These are phyloP conservation scores for Talaromyces sp. DNA, from an alignment of 2,329 filamentous ascomycete species.

Conservation along the genomic window DNA sequence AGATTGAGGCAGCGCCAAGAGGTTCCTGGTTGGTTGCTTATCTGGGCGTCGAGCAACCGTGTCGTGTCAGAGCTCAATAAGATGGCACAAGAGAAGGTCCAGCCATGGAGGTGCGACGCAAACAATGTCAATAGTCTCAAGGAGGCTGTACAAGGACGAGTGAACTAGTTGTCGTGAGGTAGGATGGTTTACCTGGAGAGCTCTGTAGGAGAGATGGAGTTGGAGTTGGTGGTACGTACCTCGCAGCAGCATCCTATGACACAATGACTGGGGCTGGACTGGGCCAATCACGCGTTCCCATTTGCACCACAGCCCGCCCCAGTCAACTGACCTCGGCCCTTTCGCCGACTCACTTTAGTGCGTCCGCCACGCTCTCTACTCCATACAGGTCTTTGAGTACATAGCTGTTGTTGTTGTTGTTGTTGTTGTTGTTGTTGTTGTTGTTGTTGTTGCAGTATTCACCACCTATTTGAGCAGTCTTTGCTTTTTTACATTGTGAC, in stretches of 20 bases:
- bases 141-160: neutral
- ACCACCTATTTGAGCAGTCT: neutral
- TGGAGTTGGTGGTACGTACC: neutral
- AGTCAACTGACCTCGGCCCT: neutral
- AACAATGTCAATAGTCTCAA: neutral
- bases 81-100: neutral
- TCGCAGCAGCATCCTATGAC: neutral
- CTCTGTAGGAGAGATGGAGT: neutral
- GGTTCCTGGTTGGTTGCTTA: neutral
- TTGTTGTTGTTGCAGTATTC: neutral
- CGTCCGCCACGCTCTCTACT: no score
- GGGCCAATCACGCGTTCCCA: neutral
- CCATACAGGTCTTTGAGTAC: no score
- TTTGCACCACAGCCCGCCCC: neutral
- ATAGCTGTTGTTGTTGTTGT: no score
- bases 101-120: constrained; percentile 3
- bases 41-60: neutral
- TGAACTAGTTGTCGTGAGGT: neutral
- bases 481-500: no score
- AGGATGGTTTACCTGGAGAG: neutral
- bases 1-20: constrained; percentile 2
- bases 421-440: no score
- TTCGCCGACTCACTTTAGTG: neutral
- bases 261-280: neutral
- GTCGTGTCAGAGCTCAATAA: constrained; percentile 1